Base-by-base conservation (phyloP, 2,329 filamentous ascomycete genomes). In the Orbilia blumenaviensis region DNA sequence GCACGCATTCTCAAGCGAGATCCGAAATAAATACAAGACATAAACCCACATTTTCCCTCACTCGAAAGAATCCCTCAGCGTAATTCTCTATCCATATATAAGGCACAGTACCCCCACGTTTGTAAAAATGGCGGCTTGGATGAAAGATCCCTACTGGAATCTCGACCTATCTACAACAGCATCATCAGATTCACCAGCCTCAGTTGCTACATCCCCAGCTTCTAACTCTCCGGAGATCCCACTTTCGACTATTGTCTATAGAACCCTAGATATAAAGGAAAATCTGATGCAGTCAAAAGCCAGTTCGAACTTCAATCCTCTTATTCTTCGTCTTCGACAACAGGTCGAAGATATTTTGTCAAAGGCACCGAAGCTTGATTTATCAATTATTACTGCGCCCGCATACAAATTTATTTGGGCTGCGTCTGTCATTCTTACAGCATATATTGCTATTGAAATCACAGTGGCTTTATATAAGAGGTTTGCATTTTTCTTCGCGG, bases 121-220 rank as follows among this genome's bases (percentile, higher is more conserved):
- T 23, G 18, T 25, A 23, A 63, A 72, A 64, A 72, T 72, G 67
- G 46, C 54, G 25, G 63, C 38, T n/a, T 75, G 42, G 42, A 63
- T 67, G 71, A 67, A 67, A 38, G 25, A 75, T 42, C 71, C 71
- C 12, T 42, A 52, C 16, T 75, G 71, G 71, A 75, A 75, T 41
- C 71, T 75, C 38, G 71, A 75, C 36, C 46, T 75, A 38, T 18
- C 52, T 0, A 42, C 38, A 21, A 46, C 46, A 21, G 27, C 62
- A 10, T 29, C 54, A 23, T 29, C 54, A 23, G 25, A 16, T 6
- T 29, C 69, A 7, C 25, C 52, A 41, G 54, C 62, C 7, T 18
- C 52, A 18, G 18, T 61, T 27, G n/a, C 36, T 0, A 48, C 68
- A 9, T 29, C 52, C 5, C 16, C 44, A 29, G 52, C 41, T 16